Evolutionary conservation across 2,329 filamentous ascomycete genomes (phyloP).

Genomic region (Alternaria rosae): DNA sequence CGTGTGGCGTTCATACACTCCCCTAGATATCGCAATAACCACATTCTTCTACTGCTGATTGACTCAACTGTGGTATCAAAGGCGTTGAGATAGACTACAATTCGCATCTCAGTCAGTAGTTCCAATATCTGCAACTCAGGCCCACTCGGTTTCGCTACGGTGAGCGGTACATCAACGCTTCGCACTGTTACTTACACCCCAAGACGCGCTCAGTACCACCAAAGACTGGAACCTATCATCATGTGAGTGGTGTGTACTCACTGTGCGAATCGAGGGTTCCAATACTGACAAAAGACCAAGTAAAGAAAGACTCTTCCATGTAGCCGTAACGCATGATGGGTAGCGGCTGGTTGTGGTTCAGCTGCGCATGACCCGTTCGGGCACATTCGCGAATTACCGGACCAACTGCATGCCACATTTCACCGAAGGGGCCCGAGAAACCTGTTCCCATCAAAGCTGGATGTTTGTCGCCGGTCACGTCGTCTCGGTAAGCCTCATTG

Average conservation of each 20-base stretch:
- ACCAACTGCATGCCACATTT: constrained; percentile 52
- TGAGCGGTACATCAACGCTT: neutral
- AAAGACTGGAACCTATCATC: constrained; percentile 44
- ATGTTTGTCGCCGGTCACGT: constrained; percentile 38
- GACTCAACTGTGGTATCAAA: constrained; percentile 52
- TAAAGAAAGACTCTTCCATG: constrained; percentile 50
- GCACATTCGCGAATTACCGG: constrained; percentile 40
- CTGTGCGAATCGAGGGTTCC: neutral
- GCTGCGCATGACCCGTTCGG: constrained; percentile 36
- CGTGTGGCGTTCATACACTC: constrained; percentile 43
- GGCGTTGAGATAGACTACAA: constrained; percentile 36
- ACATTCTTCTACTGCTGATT: constrained; percentile 48
- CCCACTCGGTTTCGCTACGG: neutral
- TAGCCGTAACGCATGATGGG: constrained; percentile 40
- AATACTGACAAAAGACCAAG: constrained; percentile 50
- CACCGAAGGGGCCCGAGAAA: constrained; percentile 45
- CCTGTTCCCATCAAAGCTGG: constrained; percentile 44
- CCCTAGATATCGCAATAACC: constrained; percentile 50
- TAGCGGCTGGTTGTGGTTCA: constrained; percentile 39
- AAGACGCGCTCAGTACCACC: constrained; percentile 45
- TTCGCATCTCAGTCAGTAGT: constrained; percentile 8
- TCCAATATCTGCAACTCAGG: constrained; percentile 21
- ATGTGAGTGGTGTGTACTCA: neutral
- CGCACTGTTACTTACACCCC: constrained; percentile 27
- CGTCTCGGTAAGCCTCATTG: constrained; percentile 50